phyloP scores from a whole-genome alignment of 345 rosid genomes.

The Melastoma malabathricum region DNA sequence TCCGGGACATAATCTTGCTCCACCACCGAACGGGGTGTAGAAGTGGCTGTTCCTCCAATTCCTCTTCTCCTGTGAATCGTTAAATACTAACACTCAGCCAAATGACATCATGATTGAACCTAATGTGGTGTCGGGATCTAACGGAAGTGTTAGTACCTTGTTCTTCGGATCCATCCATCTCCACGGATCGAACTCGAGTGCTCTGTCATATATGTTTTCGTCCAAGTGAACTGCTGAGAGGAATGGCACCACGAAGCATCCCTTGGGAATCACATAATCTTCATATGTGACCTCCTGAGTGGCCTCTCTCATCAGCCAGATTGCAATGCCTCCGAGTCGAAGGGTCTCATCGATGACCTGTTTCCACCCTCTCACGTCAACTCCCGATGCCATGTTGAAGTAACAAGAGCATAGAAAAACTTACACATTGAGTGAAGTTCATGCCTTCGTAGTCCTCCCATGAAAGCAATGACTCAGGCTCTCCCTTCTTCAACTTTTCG shows the following conservation, averaged over 20 bases:
- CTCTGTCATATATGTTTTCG: conserved; percentile 39
- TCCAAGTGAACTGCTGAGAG: conserved; percentile 79
- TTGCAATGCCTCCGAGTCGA: conserved; percentile 77
- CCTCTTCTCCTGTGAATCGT: conserved; percentile 48
- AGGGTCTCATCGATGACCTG: conserved; percentile 86
- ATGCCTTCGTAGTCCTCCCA: conserved; percentile 80
- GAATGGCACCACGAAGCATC: conserved; percentile 75
- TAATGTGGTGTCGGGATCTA: too few species aligned
- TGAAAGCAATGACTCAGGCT: conserved; percentile 15
- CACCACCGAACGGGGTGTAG: conserved; percentile 74
- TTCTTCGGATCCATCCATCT: conserved; percentile 74
- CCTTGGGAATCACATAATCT: conserved; percentile 67
- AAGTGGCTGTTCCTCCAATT: conserved; percentile 67
- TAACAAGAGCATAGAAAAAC: conserved; percentile 8
- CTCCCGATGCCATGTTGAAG: background rate
- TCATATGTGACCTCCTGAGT: conserved; percentile 59
- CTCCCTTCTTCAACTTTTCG: conserved; percentile 13
- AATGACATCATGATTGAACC: background rate
- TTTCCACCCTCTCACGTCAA: too few species aligned
- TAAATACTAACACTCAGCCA: background rate
- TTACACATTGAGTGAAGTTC: conserved; percentile 81
- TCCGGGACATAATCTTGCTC: conserved; percentile 80
- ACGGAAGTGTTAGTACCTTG: conserved; percentile 23
- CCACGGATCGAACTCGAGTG: conserved; percentile 63
- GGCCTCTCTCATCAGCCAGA: conserved; percentile 86